These are phyloP conservation scores for Lindgomyces ingoldianus DNA, from an alignment of 495 filamentous ascomycete species.

Conservation along the genomic window DNA sequence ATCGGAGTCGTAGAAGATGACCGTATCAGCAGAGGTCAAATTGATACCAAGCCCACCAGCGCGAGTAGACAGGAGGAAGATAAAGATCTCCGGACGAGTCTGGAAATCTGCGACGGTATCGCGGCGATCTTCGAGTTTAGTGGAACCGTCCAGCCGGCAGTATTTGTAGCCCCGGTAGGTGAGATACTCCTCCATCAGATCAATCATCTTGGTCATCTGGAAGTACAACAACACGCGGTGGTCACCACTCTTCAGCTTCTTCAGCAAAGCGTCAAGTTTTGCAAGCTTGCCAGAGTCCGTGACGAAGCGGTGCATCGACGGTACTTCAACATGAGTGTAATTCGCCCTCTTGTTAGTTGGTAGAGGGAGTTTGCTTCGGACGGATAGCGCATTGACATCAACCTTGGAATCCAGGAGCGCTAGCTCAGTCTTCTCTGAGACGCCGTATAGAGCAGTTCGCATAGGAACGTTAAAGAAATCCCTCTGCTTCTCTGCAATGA, in stretches of 20 bases:
- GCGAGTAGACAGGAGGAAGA: constrained; percentile 93
- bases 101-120: constrained; percentile 98
- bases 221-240: constrained; percentile 99
- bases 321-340: constrained; percentile 88
- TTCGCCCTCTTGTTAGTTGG: constrained; percentile 77
- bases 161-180: constrained; percentile 99
- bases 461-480: constrained; percentile 76
- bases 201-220: constrained; percentile 99
- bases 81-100: constrained; percentile 84
- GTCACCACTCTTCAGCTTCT: constrained; percentile 82
- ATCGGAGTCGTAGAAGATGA: constrained; percentile 99
- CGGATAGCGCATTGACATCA: constrained; percentile 63
- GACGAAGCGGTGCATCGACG: constrained; percentile 98
- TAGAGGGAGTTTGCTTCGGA: constrained; percentile 65
- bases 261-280: constrained; percentile 83
- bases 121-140: constrained; percentile 95
- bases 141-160: constrained; percentile 92
- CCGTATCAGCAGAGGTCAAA: constrained; percentile 85
- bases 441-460: constrained; percentile 72
- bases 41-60: constrained; percentile 98
- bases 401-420: constrained; percentile 70
- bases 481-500: constrained; percentile 67
- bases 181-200: constrained; percentile 97
- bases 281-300: constrained; percentile 96
- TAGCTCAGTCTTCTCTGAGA: constrained; percentile 66